phyloP scores from a whole-genome alignment of 1,284 basidiomycete species.

The Hemileia vastatrix region DNA sequence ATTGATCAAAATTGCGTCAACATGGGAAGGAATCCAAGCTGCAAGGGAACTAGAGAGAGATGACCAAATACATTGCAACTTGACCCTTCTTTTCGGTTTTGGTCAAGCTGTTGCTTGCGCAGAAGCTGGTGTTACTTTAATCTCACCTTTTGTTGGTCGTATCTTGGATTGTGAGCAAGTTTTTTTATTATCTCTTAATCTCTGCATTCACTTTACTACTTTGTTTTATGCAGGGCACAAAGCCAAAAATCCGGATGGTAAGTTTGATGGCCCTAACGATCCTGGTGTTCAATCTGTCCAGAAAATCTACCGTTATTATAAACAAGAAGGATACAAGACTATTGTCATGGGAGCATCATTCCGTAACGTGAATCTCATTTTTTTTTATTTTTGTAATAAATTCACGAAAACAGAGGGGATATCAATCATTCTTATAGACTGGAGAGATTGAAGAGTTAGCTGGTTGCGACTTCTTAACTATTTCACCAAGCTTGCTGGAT shows the following conservation, averaged over 20 bases:
- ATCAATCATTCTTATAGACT: conserved; percentile 1
- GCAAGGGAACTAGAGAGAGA: conserved; percentile 89
- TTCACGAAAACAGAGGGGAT: not conserved
- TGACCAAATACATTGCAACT: conserved; percentile 91
- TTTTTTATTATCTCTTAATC: not conserved
- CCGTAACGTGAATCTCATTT: conserved; percentile 60
- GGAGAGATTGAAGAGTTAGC: conserved; percentile 92
- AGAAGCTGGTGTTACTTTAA: conserved; percentile 93
- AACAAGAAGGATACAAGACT: conserved; percentile 95
- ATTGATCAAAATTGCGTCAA: conserved; percentile 70
- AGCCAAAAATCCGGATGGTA: conserved; percentile 66
- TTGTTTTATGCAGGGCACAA: conserved; percentile 93
- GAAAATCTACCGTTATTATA: conserved; percentile 98
- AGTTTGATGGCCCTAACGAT: conserved; percentile 77
- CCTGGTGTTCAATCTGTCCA: conserved; percentile 95
- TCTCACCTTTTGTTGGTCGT: conserved; percentile 97
- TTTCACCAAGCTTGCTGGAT: conserved; percentile 79
- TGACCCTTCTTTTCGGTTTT: conserved; percentile 97
- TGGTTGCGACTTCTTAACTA: conserved; percentile 94
- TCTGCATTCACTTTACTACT: not conserved
- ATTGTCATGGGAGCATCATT: conserved; percentile 99
- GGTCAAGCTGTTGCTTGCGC: conserved; percentile 96
- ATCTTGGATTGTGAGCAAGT: conserved; percentile 27
- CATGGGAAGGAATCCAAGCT: conserved; percentile 99
- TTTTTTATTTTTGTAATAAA: not conserved